phyloP scores from a whole-genome alignment of 2,329 filamentous ascomycete genomes.

The Blumeriella jaapii region DNA sequence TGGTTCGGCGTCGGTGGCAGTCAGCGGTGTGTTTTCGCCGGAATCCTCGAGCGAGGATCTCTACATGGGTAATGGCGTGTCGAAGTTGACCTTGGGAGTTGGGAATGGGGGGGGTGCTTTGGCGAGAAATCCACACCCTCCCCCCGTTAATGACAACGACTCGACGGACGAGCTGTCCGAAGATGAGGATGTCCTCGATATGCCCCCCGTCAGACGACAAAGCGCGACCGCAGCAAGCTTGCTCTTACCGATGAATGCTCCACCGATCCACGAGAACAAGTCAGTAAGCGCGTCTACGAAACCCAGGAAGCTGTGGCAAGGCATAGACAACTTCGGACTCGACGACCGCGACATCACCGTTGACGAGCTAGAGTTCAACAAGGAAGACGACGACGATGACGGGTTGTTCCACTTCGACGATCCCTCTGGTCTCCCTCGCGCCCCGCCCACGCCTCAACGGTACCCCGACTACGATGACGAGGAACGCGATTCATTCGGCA shows the following conservation, averaged over 20 bases:
- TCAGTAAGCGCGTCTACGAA: slow-evolving; percentile 7
- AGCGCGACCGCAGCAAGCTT: slow-evolving; percentile 10
- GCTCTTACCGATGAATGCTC: slow-evolving; percentile 7
- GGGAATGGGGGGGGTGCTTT: background rate
- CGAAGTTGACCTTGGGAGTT: slow-evolving; percentile 5
- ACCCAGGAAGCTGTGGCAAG: slow-evolving; percentile 3
- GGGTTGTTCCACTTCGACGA: slow-evolving; percentile 24
- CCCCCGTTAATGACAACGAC: background rate
- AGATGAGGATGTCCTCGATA: slow-evolving; percentile 21
- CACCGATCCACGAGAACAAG: slow-evolving; percentile 5
- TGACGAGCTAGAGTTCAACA: slow-evolving; percentile 11
- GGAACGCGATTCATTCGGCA: slow-evolving; percentile 9
- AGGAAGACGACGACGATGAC: slow-evolving; percentile 20
- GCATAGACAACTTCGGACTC: slow-evolving; percentile 2
- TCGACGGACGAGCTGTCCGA: slow-evolving; percentile 8
- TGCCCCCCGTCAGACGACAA: slow-evolving; percentile 15
- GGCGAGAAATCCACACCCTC: background rate
- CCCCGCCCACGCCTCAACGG: background rate
- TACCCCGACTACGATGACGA: slow-evolving; percentile 6
- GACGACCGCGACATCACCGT: slow-evolving; percentile 1
- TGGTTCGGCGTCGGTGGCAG: slow-evolving; percentile 24
- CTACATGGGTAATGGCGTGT: slow-evolving; percentile 4
- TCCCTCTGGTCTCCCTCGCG: background rate
- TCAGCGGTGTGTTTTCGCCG: slow-evolving; percentile 6
- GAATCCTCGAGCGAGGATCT: slow-evolving; percentile 16